Conservation (phyloP, 192 early-diverging fungal genomes). For the Geranomyces michiganensis region DNA sequence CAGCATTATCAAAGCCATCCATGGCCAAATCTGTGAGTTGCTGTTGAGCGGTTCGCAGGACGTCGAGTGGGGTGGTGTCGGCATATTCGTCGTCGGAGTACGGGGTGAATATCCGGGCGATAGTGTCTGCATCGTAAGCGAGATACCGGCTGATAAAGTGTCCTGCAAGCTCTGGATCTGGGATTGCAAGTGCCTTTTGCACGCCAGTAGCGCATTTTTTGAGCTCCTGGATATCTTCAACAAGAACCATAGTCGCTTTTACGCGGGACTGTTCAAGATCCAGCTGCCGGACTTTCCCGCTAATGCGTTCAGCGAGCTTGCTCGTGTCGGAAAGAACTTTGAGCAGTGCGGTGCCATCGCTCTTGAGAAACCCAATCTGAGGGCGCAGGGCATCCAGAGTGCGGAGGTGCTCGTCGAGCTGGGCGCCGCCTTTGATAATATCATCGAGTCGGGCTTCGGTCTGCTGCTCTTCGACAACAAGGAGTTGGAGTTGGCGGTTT, state of each 20-base stretch:
- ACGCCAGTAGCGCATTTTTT: slow-evolving; percentile 68
- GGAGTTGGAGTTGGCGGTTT: slow-evolving; percentile 56
- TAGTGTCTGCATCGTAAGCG: slow-evolving; percentile 56
- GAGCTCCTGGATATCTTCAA: slow-evolving; percentile 69
- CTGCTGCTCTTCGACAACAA: slow-evolving; percentile 67
- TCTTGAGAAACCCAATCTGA: slow-evolving; percentile 50
- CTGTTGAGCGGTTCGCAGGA: slow-evolving; percentile 61
- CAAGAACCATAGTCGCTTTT: slow-evolving; percentile 66
- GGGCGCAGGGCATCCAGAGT: slow-evolving; percentile 53
- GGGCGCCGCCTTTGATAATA: slow-evolving; percentile 48
- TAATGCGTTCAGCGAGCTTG: slow-evolving; percentile 77
- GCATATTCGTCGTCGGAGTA: slow-evolving; percentile 28
- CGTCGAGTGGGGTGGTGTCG: slow-evolving; percentile 47
- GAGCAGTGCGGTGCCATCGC: slow-evolving; percentile 42
- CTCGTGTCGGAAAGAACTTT: slow-evolving; percentile 67
- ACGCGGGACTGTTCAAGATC: slow-evolving; percentile 78
- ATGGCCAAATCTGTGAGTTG: slow-evolving; percentile 73
- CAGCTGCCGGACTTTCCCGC: slow-evolving; percentile 79
- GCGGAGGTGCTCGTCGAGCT: slow-evolving; percentile 56
- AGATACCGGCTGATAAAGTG: slow-evolving; percentile 63
- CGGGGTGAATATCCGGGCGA: slow-evolving; percentile 67
- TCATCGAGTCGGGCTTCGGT: slow-evolving; percentile 62
- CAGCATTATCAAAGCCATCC: slow-evolving; percentile 80
- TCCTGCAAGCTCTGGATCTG: slow-evolving; percentile 74
- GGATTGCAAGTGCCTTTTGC: slow-evolving; percentile 59